phyloP scores from a whole-genome alignment of 2,329 filamentous ascomycete species.

The Stagonosporopsis vannaccii region DNA sequence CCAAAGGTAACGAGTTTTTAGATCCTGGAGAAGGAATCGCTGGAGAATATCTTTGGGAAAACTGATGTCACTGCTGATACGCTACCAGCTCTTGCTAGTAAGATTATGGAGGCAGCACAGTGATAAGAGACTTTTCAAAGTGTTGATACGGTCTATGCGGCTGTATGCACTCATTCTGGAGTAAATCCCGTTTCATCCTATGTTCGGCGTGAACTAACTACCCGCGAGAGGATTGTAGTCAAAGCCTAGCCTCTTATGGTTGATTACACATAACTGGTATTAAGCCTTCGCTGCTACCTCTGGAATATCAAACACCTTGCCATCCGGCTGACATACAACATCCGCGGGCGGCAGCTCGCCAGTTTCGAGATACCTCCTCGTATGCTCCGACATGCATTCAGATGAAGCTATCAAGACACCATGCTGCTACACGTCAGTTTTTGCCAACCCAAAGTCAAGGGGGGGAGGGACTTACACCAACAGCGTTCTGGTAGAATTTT shows the following conservation, averaged over 20 bases:
- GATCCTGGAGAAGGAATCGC: conserved; percentile 61
- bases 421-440: background rate
- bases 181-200: too few relatives aligned
- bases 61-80: conserved; percentile 61
- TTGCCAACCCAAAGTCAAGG: too few relatives aligned
- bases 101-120: conserved; percentile 20
- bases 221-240: too few relatives aligned
- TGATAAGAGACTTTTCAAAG: conserved; percentile 22
- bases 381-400: background rate
- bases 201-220: too few relatives aligned
- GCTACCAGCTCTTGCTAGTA: conserved; percentile 58
- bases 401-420: background rate
- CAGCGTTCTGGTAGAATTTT: background rate
- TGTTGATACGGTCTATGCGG: too few relatives aligned
- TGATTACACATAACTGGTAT: too few relatives aligned
- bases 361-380: background rate
- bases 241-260: too few relatives aligned
- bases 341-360: background rate
- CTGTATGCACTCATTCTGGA: background rate
- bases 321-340: background rate
- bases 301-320: background rate
- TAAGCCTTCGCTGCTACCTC: background rate
- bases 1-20: background rate
- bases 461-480: background rate
- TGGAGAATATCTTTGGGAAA: conserved; percentile 59